These are phyloP conservation scores for Fusarium foetens DNA, from an alignment of 2,329 filamentous ascomycete species.

Conservation along the genomic window DNA sequence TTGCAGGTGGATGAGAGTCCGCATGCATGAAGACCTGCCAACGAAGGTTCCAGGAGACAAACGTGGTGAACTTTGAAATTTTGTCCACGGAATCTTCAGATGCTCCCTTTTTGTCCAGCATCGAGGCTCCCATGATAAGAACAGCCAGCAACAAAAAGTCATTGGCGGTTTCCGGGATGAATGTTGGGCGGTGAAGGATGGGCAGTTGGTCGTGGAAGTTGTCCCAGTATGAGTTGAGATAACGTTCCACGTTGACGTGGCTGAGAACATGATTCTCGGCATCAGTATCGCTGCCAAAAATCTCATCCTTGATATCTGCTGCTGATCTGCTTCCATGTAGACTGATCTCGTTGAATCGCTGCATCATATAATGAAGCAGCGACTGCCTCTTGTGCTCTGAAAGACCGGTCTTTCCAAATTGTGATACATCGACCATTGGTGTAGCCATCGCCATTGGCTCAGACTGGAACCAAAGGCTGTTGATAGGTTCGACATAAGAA, in stretches of 20 bases:
- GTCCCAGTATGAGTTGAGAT: conserved; percentile 45
- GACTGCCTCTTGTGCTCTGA: conserved; percentile 45
- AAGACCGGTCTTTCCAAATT: conserved; percentile 40
- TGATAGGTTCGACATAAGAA: conserved; percentile 44
- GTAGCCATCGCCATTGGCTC: conserved; percentile 40
- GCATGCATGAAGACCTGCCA: conserved; percentile 47
- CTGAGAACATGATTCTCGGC: conserved; percentile 43
- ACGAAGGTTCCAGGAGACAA: conserved; percentile 44
- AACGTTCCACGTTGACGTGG: conserved; percentile 40
- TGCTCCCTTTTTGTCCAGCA: conserved; percentile 40
- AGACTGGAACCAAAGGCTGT: conserved; percentile 45
- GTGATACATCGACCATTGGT: conserved; percentile 37
- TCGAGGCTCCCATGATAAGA: conserved; percentile 44
- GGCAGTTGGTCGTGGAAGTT: conserved; percentile 45
- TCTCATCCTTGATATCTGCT: conserved; percentile 45
- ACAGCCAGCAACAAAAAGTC: conserved; percentile 43
- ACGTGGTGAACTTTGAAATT: conserved; percentile 45
- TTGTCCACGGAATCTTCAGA: conserved; percentile 36
- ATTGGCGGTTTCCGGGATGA: conserved; percentile 43
- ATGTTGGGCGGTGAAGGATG: conserved; percentile 43
- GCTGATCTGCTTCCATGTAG: conserved; percentile 43
- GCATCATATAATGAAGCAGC: conserved; percentile 44
- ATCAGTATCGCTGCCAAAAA: conserved; percentile 43
- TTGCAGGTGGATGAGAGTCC: conserved; percentile 44
- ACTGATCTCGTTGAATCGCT: conserved; percentile 44